Conservation (phyloP, 257 asterid species). For the Jaltomata sinuosa region DNA sequence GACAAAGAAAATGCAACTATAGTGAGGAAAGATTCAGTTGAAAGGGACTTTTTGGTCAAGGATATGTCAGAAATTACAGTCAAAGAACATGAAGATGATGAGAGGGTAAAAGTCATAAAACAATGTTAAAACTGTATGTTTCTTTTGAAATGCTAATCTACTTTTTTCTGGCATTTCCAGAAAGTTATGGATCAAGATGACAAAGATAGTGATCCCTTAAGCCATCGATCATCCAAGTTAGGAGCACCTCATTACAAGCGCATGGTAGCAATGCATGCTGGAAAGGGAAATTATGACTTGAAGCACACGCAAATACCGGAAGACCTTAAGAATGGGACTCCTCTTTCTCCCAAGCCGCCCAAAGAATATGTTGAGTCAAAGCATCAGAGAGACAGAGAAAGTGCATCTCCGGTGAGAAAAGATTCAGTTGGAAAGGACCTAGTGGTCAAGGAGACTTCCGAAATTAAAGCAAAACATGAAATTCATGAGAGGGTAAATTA, state of each 20-base stretch:
- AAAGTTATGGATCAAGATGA: not conserved
- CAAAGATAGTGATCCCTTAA: not conserved
- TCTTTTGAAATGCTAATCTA: not conserved
- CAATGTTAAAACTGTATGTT: not conserved
- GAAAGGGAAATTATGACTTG: not conserved
- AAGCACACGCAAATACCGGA: not conserved
- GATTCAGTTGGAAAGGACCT: slow-evolving; percentile 50
- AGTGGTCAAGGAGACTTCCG: slow-evolving; percentile 3
- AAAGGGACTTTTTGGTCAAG: slow-evolving; percentile 30
- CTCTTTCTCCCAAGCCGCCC: not conserved
- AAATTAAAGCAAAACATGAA: slow-evolving; percentile 1
- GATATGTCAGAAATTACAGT: slow-evolving; percentile 2
- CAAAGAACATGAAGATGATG: slow-evolving; percentile 14
- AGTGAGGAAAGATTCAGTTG: slow-evolving; percentile 37
- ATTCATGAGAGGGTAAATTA: slow-evolving; percentile 15
- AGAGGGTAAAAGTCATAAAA: slow-evolving; percentile 4
- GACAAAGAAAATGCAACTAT: slow-evolving; percentile 20
- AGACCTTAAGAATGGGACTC: not conserved
- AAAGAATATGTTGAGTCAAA: not conserved
- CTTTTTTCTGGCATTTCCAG: not conserved
- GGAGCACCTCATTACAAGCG: slow-evolving; percentile 1
- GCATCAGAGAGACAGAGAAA: not conserved
- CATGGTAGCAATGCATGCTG: not conserved
- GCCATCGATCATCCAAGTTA: not conserved
- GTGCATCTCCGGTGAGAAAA: slow-evolving; percentile 31